phyloP scores from a whole-genome alignment of 352 stramenopile species.

The Phytophthora foliorum region DNA sequence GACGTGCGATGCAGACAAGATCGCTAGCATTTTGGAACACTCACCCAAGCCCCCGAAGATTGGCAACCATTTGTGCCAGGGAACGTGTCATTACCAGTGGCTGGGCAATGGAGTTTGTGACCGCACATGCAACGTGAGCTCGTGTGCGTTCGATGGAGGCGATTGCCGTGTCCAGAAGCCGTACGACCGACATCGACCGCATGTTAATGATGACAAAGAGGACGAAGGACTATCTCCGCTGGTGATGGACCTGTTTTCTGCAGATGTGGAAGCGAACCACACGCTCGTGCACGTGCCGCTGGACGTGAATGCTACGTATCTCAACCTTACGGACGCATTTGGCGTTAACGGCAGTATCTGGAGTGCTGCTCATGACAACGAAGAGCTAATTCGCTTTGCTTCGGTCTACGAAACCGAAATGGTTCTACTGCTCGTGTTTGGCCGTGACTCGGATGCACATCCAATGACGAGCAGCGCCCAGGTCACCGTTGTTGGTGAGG shows the following conservation, averaged over 20 bases:
- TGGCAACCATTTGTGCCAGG: slow-evolving; percentile 71
- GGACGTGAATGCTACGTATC: slow-evolving; percentile 66
- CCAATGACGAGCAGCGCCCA: slow-evolving; percentile 67
- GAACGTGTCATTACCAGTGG: slow-evolving; percentile 80
- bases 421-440: slow-evolving; percentile 84
- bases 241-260: slow-evolving; percentile 53
- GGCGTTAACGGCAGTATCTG: slow-evolving; percentile 68
- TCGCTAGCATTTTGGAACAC: slow-evolving; percentile 67
- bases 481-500: slow-evolving; percentile 55
- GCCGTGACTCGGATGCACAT: slow-evolving; percentile 64
- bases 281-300: slow-evolving; percentile 77
- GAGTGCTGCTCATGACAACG: slow-evolving; percentile 73
- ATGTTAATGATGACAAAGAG: slow-evolving; percentile 25
- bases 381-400: slow-evolving; percentile 72
- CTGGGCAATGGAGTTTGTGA: slow-evolving; percentile 88
- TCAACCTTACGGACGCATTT: slow-evolving; percentile 77
- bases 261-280: slow-evolving; percentile 57
- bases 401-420: slow-evolving; percentile 81
- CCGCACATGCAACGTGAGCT: slow-evolving; percentile 77
- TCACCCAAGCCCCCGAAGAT: slow-evolving; percentile 57
- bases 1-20: slow-evolving; percentile 66
- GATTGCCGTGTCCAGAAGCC: slow-evolving; percentile 66
- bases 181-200: slow-evolving; percentile 20
- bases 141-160: slow-evolving; percentile 87
- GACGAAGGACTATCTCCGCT: slow-evolving; percentile 36